Evolutionary conservation across 176 grass and related monocot species (phyloP).

Genomic region (Thalia dealbata): DNA sequence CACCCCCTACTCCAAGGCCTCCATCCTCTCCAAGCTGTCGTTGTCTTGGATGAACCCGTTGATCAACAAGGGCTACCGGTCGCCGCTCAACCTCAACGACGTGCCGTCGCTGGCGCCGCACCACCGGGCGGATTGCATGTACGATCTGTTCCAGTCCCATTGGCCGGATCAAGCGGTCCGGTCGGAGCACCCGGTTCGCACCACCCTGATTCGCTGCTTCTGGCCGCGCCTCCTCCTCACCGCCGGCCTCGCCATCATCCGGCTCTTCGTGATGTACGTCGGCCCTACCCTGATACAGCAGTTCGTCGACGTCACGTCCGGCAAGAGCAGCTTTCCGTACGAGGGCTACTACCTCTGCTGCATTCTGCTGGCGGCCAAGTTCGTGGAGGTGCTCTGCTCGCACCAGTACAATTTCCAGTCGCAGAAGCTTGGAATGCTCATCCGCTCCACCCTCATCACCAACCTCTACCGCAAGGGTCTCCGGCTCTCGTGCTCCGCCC

Average conservation of each 20-base stretch:
- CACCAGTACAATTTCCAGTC: conserved; percentile 99
- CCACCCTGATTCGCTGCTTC: conserved; percentile 60
- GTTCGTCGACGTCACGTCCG: conserved; percentile 54
- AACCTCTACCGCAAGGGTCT: conserved; percentile 83
- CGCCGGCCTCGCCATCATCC: conserved; percentile 41
- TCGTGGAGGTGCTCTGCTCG: conserved; percentile 51
- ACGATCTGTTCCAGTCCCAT: conserved; percentile 38
- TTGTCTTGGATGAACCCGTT: conserved; percentile 94
- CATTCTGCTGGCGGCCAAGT: conserved; percentile 59
- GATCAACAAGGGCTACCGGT: conserved; percentile 40
- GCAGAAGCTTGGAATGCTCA: conserved; percentile 92
- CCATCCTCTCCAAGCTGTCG: conserved; percentile 40
- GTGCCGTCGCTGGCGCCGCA: conserved; percentile 43
- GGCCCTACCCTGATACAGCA: conserved; percentile 77
- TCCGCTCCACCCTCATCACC: conserved; percentile 72
- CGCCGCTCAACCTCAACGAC: conserved; percentile 45
- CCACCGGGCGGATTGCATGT: conserved; percentile 69
- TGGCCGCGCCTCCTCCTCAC: conserved; percentile 59
- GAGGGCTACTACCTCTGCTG: conserved; percentile 42
- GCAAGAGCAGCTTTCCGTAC: background rate
- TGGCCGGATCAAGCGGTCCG: conserved; percentile 41
- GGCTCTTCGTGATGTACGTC: conserved; percentile 77
- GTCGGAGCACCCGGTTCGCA: conserved; percentile 47
- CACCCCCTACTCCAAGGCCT: conserved; percentile 49
- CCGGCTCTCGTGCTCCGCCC: conserved; percentile 55